Evolutionary conservation across 495 filamentous ascomycete species (phyloP), one percentile per base, ranked within the genome.

Genomic region (Penicillium coffeae): DNA sequence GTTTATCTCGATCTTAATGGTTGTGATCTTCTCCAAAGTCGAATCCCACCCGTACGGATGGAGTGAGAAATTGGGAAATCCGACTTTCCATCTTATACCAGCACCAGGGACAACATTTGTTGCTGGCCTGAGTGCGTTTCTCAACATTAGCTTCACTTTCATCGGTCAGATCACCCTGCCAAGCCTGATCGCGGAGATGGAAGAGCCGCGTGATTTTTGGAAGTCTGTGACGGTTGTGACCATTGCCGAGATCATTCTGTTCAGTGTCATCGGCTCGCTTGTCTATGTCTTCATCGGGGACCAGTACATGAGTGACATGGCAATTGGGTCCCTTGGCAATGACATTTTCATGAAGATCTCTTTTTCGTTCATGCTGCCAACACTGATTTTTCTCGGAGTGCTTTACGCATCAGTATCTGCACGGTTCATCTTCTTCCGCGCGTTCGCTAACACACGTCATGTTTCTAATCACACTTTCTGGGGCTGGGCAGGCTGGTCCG

Each of bases 121-220:
- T 90, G 19, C 71, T 3, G 88, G 83, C 4, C 75, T 90, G 64
- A 87, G 77, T 38, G 88, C 87, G 1, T 91, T 91, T 65, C 69
- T 91, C 49, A 91, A 91, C 61, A 93, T 93, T 57, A 80, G 78
- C 62, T 91, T 90, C 65, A 91, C 88, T 13, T 90, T 91, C 64
- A 91, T 93, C 54, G 88, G 88, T 5, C 88, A 93, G 62, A 93
- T 93, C 63, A 93, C 88, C 0, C 73, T 93, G 15, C 88, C 88
- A 0, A 86, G 82, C 58, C 91, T 93, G 71, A 93, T 91, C 52
- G 88, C 88, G 3, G 88, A 93, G 59, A 93, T 93, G 88, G 82
- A 79, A 60, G 77, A 90, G 25, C 88, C 88, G 0, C 74, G 73
- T 49, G 88, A 93, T 48, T 91, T 93, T 61, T 88, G 86, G 55